Evolutionary conservation across 164 flowering plant species (phyloP), one percentile per base, ranked within the genome.

Genomic region (Cinnamomum chago): DNA sequence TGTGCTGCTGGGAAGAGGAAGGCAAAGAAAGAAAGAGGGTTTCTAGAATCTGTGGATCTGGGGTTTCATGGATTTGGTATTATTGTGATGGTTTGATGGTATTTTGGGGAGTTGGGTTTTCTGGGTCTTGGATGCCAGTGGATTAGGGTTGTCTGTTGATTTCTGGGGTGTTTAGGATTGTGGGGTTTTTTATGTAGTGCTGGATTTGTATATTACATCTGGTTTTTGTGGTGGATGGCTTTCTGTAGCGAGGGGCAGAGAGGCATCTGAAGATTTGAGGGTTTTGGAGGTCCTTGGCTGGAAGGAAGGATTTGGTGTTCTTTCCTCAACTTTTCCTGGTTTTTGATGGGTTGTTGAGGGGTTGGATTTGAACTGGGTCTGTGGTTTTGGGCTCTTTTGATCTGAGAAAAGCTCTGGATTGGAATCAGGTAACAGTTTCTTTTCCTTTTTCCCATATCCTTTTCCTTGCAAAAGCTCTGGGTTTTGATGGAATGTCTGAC

Each of bases 361-460:
- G 47, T 9, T 40, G 76, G 65, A 74, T 68, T 81, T 73, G 72
- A 78, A 73, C 75, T 82, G 71, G 47, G 58, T 64, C 64, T 67
- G 70, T 58, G 72, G 58, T 72, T 74, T 73, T 70, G 75, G 76
- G 78, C 55, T 74, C 79, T 73, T 76, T 72, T 67, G 78, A 79
- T 75, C 74, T 67, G 25, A 65, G 58, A 70, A 76, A 80, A 72
- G 76, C 68, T 75, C 18, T 50, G 58, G 65, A 70, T 51, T 66
- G 71, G 80, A 73, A 73, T 77, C 60, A 55, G 60, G 60, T 55
- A 15, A 3, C 60, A 15, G 18, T 55, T 55, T 55, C 60, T 55
- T 55, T 55, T 55, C 60, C 60, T 20, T 20, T 55, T 55, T 55
- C n/a, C 60, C n/a, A 3, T 40, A 7, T 55, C 5, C 60, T 55